Evolutionary conservation across 768 basidiomycete genomes (phyloP).

Genomic region (Lactifluus pinguis): DNA sequence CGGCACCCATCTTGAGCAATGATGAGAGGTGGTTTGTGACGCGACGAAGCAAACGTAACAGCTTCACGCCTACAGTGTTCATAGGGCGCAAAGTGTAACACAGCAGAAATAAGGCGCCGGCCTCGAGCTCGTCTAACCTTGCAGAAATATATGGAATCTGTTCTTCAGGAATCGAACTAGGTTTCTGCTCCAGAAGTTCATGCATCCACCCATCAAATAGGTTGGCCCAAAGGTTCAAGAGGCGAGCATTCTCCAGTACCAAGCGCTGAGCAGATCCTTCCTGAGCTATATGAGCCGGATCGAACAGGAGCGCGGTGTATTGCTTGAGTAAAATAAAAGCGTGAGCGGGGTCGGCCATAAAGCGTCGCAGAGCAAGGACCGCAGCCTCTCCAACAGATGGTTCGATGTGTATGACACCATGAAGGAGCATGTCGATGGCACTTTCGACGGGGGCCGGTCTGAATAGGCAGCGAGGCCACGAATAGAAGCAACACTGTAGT

Average conservation of each 20-base stretch:
- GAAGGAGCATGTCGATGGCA: constrained; percentile 69
- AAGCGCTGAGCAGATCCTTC: constrained; percentile 58
- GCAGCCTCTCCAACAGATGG: constrained; percentile 65
- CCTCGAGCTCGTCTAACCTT: constrained; percentile 55
- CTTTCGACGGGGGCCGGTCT: constrained; percentile 43
- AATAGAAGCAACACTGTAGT: constrained; percentile 67
- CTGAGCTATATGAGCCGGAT: constrained; percentile 49
- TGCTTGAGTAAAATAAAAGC: constrained; percentile 50
- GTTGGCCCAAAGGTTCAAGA: constrained; percentile 66
- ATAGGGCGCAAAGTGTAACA: constrained; percentile 45
- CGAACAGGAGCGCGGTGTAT: constrained; percentile 68
- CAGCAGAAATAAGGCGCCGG: constrained; percentile 67
- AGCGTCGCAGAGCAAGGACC: constrained; percentile 55
- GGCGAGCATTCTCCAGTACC: constrained; percentile 53
- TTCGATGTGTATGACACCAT: constrained; percentile 80
- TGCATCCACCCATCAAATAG: constrained; percentile 64
- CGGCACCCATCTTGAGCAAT: constrained; percentile 19
- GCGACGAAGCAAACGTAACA: constrained; percentile 48
- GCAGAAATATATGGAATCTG: constrained; percentile 35
- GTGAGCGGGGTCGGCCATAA: constrained; percentile 52
- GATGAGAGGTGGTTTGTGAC: constrained; percentile 38
- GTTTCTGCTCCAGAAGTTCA: constrained; percentile 34
- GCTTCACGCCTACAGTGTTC: constrained; percentile 51
- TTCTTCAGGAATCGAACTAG: constrained; percentile 31
- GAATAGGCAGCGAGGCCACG: constrained; percentile 77